Evolutionary conservation across 352 stramenopile species (phyloP).

Genomic region (Plasmopara halstedii): DNA sequence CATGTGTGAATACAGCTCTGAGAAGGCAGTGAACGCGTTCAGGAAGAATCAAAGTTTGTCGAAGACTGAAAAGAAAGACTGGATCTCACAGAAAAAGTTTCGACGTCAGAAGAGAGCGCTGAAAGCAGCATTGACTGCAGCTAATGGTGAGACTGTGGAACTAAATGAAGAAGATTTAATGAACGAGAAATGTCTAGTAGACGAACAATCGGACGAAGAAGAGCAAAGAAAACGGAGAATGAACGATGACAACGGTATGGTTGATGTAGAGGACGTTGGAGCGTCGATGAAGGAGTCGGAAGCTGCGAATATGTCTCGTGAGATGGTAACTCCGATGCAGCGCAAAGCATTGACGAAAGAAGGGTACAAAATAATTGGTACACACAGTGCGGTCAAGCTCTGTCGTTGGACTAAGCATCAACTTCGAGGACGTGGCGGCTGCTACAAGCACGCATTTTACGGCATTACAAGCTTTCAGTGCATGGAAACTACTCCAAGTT

Average conservation of each 20-base stretch:
- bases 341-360: conserved; percentile 93
- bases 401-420: conserved; percentile 99
- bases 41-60: conserved; percentile 8
- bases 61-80: conserved; percentile 24
- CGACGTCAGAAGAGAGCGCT: conserved; percentile 76
- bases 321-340: conserved; percentile 96
- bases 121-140: conserved; percentile 41
- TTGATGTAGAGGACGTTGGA: conserved; percentile 85
- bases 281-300: conserved; percentile 82
- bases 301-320: conserved; percentile 53
- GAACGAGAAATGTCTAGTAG: conserved; percentile 75
- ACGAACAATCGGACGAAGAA: conserved; percentile 66
- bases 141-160: conserved; percentile 49
- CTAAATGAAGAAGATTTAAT: conserved; percentile 79
- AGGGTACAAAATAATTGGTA: conserved; percentile 98
- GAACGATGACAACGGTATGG: conserved; percentile 41
- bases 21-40: conserved; percentile 15
- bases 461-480: conserved; percentile 99
- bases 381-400: conserved; percentile 97
- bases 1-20: conserved; percentile 70
- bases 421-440: conserved; percentile 92
- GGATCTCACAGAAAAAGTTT: conserved; percentile 80
- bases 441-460: conserved; percentile 99
- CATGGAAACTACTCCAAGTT: conserved; percentile 97
- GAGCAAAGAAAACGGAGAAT: conserved; percentile 25